A percentile compares a stretch with the other conserved stretches of the same genome.
Evolutionary conservation across 306 rosid species (phyloP).

Genomic region (Lathyrus aphaca): DNA sequence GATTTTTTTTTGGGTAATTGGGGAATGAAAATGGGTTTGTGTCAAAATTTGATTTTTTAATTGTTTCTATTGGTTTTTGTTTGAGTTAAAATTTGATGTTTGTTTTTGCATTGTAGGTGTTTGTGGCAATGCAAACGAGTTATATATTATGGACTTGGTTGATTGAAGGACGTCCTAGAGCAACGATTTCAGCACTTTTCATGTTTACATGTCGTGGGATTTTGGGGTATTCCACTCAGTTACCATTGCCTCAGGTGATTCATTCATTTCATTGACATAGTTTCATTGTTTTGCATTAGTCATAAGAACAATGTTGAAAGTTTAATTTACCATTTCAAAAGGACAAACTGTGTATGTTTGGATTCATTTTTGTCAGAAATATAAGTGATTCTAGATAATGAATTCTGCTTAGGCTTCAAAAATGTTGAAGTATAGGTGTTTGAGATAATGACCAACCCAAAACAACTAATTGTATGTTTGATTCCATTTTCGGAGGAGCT

Average conservation of each 20-base stretch:
- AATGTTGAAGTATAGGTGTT: background rate
- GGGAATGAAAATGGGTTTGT: slow-evolving; percentile 25
- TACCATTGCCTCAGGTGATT: slow-evolving; percentile 86
- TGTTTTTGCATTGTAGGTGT: slow-evolving; percentile 49
- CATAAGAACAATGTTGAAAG: background rate
- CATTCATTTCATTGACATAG: background rate
- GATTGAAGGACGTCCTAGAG: slow-evolving; percentile 89
- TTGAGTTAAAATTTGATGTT: background rate
- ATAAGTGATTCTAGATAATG: background rate
- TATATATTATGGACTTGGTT: slow-evolving; percentile 87
- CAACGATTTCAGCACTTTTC: slow-evolving; percentile 78
- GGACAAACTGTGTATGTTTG: background rate
- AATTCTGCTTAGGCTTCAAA: background rate
- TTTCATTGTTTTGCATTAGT: background rate
- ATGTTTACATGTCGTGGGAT: slow-evolving; percentile 97
- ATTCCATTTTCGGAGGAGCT: background rate
- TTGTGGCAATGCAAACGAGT: slow-evolving; percentile 87
- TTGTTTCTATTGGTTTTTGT: background rate
- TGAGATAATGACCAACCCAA: background rate
- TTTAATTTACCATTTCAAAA: background rate
- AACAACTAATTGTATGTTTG: background rate
- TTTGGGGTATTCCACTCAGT: slow-evolving; percentile 89
- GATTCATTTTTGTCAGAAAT: background rate
- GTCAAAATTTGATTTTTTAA: slow-evolving; percentile 24
- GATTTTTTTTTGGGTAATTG: slow-evolving; percentile 12